Evolutionary conservation across 129 eudicot genomes (phyloP), one percentile per base, ranked within the genome.

Genomic region (Sambucus nigra): DNA sequence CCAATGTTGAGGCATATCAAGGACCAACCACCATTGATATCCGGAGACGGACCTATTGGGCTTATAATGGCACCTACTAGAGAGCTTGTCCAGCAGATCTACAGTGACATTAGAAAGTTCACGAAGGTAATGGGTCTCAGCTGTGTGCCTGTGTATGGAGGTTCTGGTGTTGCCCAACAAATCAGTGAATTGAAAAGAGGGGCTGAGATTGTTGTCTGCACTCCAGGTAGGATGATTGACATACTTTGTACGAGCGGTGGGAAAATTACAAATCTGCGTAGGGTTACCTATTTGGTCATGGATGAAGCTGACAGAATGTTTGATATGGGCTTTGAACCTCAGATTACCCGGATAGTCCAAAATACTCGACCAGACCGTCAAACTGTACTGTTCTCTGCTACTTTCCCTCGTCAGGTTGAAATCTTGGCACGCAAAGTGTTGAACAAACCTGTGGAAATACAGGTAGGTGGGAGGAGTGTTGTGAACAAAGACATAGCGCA

Each of bases 301-400:
- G 94, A 83, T 57, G 94, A 83, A 57, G 94, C 94, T 57, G 94
- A 83, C 55, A 74, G 94, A 27, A 83, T 83, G 94, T 83, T 83
- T 73, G 94, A 83, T 63, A 83, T 83, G 94, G 94, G 94, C 28
- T 83, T 83, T 53, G 94, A 83, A 70, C 94, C 94, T 33, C 87
- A 83, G 61, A 83, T 83, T 39, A 79, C 87, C 32, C 59, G 87
- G 49, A 79, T 83, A 11, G 94, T 83, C 32, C 94, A 83, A 71
- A 83, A 83, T 58, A 83, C 83, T n/a, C 60, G 80, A 50, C 94
- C 94, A n/a, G 86, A 83, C 25, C 83, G 94, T 14, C 94, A 83
- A 63, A 79, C 94, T 28, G 94, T 83, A 14, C 72, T 83, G 9
- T 83, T 83, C 57, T 83, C 94, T 51, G 87, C 94, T 11, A 83